A percentile compares a stretch with the other conserved stretches of the same genome.
phyloP scores from a whole-genome alignment of 2,329 filamentous ascomycete genomes.

The Daldinia sp. region DNA sequence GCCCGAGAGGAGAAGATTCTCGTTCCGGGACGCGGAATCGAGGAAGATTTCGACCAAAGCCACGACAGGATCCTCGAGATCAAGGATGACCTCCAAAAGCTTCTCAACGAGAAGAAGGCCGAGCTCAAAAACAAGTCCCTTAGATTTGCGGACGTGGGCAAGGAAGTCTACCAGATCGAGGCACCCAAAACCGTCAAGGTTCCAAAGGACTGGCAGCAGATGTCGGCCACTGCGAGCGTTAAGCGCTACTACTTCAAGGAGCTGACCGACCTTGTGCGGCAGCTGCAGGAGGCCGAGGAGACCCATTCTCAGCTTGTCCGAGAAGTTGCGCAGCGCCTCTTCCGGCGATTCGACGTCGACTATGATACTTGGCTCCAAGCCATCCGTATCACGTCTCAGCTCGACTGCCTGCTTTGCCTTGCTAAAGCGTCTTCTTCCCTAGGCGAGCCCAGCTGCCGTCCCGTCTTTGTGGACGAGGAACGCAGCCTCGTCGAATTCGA shows the following conservation, averaged over 20 bases:
- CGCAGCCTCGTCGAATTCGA: slow-evolving; percentile 91
- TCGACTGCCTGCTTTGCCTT: slow-evolving; percentile 94
- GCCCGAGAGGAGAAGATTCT: slow-evolving; percentile 84
- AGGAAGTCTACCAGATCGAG: slow-evolving; percentile 97
- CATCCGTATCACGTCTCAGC: slow-evolving; percentile 89
- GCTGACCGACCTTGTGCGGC: slow-evolving; percentile 82
- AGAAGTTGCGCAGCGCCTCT: slow-evolving; percentile 86
- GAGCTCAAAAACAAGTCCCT: slow-evolving; percentile 80
- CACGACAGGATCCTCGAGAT: slow-evolving; percentile 81
- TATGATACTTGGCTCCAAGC: slow-evolving; percentile 88
- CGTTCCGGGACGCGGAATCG: slow-evolving; percentile 86
- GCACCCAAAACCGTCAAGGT: slow-evolving; percentile 87
- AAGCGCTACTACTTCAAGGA: slow-evolving; percentile 95
- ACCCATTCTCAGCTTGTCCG: slow-evolving; percentile 91
- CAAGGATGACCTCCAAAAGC: slow-evolving; percentile 75
- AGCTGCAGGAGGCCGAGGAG: slow-evolving; percentile 93
- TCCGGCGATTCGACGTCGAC: slow-evolving; percentile 86
- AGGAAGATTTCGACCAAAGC: slow-evolving; percentile 91
- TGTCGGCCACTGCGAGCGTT: slow-evolving; percentile 91
- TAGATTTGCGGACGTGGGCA: slow-evolving; percentile 87
- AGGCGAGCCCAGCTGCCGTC: slow-evolving; percentile 88
- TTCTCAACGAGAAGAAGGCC: slow-evolving; percentile 78
- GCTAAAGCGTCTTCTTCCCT: slow-evolving; percentile 88
- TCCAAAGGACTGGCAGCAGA: slow-evolving; percentile 91
- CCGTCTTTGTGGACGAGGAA: slow-evolving; percentile 85